Conservation (phyloP, 768 basidiomycete species). For the Mycena belliarum region DNA sequence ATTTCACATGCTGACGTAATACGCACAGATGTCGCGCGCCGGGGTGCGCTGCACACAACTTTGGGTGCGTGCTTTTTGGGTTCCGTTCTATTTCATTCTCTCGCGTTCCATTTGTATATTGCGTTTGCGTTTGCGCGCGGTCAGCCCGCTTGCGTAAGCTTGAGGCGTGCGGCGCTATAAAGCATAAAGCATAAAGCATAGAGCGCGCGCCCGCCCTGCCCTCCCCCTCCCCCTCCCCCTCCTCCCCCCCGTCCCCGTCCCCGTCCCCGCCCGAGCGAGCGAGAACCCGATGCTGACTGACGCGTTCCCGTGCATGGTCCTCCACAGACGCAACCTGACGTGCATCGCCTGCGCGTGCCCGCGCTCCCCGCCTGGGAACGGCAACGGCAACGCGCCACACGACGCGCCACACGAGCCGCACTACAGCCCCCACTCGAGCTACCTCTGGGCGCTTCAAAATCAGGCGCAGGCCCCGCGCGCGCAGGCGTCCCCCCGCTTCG, state of each 20-base stretch:
- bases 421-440: no score
- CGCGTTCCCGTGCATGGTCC: conserved; percentile 49
- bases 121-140: no score
- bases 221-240: conserved; percentile 5
- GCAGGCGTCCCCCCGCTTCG: conserved; percentile 19
- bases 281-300: conserved; percentile 54
- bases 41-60: conserved; percentile 81
- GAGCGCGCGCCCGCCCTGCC: no score
- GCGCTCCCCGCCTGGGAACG: conserved; percentile 33
- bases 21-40: conserved; percentile 59
- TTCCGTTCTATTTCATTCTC: conserved; percentile 3
- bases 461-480: conserved; percentile 5
- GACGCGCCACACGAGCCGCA: conserved; percentile 33
- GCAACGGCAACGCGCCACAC: conserved; percentile 24
- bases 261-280: no score
- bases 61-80: conserved; percentile 68
- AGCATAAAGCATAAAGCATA: no score
- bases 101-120: no score
- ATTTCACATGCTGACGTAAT: conserved; percentile 27
- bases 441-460: no score
- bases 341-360: conserved; percentile 80
- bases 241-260: conserved; percentile 11
- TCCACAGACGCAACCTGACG: conserved; percentile 68
- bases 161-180: no score
- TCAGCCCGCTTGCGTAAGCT: no score